Percentiles rank a stretch among this genome's conserved stretches.
These are phyloP conservation scores for Exophiala xenobiotica DNA, from an alignment of 2,329 filamentous ascomycete genomes.

Conservation along the genomic window DNA sequence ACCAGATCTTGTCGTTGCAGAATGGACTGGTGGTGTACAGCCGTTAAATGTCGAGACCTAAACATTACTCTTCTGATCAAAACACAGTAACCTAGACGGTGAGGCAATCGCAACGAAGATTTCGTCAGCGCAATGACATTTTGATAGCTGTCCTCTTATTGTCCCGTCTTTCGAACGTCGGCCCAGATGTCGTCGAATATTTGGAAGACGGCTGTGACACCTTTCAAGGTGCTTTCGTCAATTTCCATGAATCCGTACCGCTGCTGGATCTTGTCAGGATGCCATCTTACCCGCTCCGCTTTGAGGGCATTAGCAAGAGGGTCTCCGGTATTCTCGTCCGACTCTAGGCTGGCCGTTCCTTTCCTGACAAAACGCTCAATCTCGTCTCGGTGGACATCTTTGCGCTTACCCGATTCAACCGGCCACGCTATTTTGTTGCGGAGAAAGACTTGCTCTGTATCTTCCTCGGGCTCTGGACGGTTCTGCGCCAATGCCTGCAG, in stretches of 20 bases:
- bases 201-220: slow-evolving; percentile 89
- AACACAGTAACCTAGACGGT: too few relatives aligned
- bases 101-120: too few relatives aligned
- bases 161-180: slow-evolving; percentile 32
- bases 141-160: not conserved
- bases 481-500: slow-evolving; percentile 37
- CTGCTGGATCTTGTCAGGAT: slow-evolving; percentile 97
- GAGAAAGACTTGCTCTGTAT: slow-evolving; percentile 31
- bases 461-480: slow-evolving; percentile 15
- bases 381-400: slow-evolving; percentile 57
- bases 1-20: slow-evolving; percentile 43
- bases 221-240: slow-evolving; percentile 68
- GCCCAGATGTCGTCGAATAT: slow-evolving; percentile 80
- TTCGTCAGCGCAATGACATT: too few relatives aligned
- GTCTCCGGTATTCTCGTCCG: slow-evolving; percentile 20
- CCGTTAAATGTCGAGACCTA: slow-evolving; percentile 17
- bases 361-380: slow-evolving; percentile 70
- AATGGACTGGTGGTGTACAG: slow-evolving; percentile 44
- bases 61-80: too few relatives aligned
- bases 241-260: slow-evolving; percentile 75
- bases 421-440: slow-evolving; percentile 68
- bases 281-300: slow-evolving; percentile 86
- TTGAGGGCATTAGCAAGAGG: slow-evolving; percentile 62
- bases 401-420: slow-evolving; percentile 59
- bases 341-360: slow-evolving; percentile 14